These are phyloP conservation scores for Spiromastix sp. DNA, from an alignment of 2,329 filamentous ascomycete genomes.

Conservation along the genomic window DNA sequence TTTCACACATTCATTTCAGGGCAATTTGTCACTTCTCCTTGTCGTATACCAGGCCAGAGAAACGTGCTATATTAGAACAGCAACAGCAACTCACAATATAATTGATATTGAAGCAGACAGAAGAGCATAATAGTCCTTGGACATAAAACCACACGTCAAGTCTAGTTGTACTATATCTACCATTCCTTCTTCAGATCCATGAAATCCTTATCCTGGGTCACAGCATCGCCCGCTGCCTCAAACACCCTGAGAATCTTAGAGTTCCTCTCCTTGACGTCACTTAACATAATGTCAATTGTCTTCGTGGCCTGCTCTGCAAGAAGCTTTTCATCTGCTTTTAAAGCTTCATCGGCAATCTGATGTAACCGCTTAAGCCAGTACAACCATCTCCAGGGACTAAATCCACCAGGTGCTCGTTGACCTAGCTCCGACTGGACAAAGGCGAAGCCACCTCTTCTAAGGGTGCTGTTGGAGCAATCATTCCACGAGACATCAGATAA, in stretches of 20 bases:
- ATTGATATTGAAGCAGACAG: too few species aligned
- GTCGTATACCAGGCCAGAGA: too few species aligned
- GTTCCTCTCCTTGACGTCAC: conserved; percentile 10
- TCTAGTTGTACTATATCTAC: too few species aligned
- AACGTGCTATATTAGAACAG: too few species aligned
- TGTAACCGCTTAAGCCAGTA: conserved; percentile 19
- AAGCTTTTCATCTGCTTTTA: conserved; percentile 10
- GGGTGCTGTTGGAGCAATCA: too few species aligned
- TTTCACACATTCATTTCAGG: too few species aligned
- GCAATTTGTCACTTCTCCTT: too few species aligned
- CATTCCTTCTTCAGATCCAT: background rate
- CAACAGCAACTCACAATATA: too few species aligned
- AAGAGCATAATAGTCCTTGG: too few species aligned
- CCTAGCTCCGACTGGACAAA: conserved; percentile 15
- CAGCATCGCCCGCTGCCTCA: background rate
- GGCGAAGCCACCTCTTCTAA: background rate
- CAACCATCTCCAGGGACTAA: conserved; percentile 18
- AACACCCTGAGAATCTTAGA: conserved; percentile 11
- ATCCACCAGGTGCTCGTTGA: conserved; percentile 14
- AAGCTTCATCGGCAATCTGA: conserved; percentile 15
- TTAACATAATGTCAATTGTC: conserved; percentile 15
- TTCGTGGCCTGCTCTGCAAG: conserved; percentile 14
- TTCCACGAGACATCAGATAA: too few species aligned
- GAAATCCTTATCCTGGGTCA: background rate
- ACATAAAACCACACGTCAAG: too few species aligned